Evolutionary conservation across 257 asterid genomes (phyloP), one percentile per base, ranked within the genome.

Genomic region (Gardenia jasminoides): DNA sequence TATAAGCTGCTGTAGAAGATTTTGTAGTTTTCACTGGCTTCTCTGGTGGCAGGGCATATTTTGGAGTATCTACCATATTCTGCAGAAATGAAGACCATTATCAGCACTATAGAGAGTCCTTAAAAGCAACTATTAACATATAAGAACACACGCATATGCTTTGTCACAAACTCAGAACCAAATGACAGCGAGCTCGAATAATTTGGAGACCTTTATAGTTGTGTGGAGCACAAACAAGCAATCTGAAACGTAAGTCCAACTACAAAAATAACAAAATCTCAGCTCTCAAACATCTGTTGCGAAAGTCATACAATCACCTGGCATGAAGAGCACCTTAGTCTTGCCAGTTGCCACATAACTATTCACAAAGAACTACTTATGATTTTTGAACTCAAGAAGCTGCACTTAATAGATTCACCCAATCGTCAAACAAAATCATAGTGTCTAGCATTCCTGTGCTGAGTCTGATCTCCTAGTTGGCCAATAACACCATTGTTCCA

Each of bases 21-120:
- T 89, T 96, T 12, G 92, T 85, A 64, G 95, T 78, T 88, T 87
- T 93, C 47, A 82, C 79, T 3, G 97, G 97, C 84, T 90, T 96
- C 83, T 90, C 97, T 62, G 78, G 80, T 7, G 97, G 97, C 10
- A 76, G 86, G 47, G 83, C 22, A 50, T 89, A 91, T 87, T 92
- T 96, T 44, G 87, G 72, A 52, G 88, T 76, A 41, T 93, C 98
- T 24, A 83, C 41, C 68, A 80, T 52, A 70, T 77, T 88, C 96
- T 92, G 89, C 78, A 58, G 13, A 78, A 80, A 33, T 22, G 50
- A 36, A 13, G 28, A 39, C 12, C 48, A 22, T 56, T 24, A 12
- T 11, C 56, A 39, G 20, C 41, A 75, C 70, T 7, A 58, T 33
- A 59, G 7, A n/a, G 30, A 44, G 7, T 4, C 4, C 36, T 10